phyloP scores from a whole-genome alignment of 768 basidiomycete species.

The Boletus rufocinnamomeus region DNA sequence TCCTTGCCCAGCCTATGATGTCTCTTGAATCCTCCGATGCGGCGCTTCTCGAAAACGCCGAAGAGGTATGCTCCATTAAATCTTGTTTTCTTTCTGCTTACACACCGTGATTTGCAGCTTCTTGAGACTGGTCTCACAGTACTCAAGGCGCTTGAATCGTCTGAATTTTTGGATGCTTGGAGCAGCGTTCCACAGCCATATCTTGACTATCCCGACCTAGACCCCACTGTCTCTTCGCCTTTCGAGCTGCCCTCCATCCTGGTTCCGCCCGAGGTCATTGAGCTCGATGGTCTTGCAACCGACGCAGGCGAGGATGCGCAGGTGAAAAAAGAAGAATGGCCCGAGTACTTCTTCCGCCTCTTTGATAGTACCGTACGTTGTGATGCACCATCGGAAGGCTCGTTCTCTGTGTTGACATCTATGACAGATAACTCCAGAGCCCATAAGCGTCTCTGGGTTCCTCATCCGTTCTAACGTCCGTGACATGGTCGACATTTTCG shows the following conservation, averaged over 20 bases:
- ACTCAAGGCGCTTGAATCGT: slow-evolving; percentile 60
- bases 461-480: slow-evolving; percentile 70
- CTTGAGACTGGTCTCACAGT: slow-evolving; percentile 71
- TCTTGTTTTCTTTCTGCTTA: neutral
- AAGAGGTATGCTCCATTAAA: slow-evolving; percentile 52
- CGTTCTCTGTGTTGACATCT: slow-evolving; percentile 2
- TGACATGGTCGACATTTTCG: slow-evolving; percentile 86
- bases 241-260: slow-evolving; percentile 78
- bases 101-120: slow-evolving; percentile 45
- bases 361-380: slow-evolving; percentile 62
- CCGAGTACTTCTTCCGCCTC: slow-evolving; percentile 65
- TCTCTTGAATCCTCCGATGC: slow-evolving; percentile 47
- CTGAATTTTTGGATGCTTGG: slow-evolving; percentile 58
- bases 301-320: slow-evolving; percentile 72
- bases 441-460: slow-evolving; percentile 75
- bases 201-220: slow-evolving; percentile 46
- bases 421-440: slow-evolving; percentile 72
- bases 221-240: slow-evolving; percentile 41
- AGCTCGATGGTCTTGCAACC: slow-evolving; percentile 68
- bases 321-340: slow-evolving; percentile 83
- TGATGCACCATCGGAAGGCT: neutral
- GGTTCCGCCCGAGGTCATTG: slow-evolving; percentile 86
- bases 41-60: slow-evolving; percentile 48
- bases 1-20: slow-evolving; percentile 64
- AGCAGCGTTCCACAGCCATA: slow-evolving; percentile 70